Conservation (phyloP, 2,329 filamentous ascomycete genomes). For the Colletotrichum sp. region DNA sequence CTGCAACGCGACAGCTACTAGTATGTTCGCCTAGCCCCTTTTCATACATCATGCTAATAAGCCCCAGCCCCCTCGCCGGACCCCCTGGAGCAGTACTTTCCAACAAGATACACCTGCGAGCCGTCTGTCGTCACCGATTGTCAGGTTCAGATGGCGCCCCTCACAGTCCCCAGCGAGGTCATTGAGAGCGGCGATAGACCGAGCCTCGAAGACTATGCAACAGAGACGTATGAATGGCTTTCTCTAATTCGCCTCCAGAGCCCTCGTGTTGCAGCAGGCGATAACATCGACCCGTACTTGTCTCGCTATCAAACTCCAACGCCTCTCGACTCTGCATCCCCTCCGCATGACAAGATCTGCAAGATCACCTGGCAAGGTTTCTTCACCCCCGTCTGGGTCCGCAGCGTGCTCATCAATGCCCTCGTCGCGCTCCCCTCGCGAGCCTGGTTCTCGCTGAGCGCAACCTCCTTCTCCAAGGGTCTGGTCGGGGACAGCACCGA, state of each 20-base stretch:
- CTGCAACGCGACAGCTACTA: constrained; percentile 60
- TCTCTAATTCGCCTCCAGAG: constrained; percentile 70
- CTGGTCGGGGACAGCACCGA: constrained; percentile 51
- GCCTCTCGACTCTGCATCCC: constrained; percentile 23
- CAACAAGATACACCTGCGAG: constrained; percentile 44
- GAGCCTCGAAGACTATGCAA: constrained; percentile 66
- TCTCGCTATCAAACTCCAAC: constrained; percentile 69
- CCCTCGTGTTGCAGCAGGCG: constrained; percentile 61
- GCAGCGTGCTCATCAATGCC: constrained; percentile 50
- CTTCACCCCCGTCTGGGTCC: constrained; percentile 58
- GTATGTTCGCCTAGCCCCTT: constrained; percentile 33
- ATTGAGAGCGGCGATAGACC: constrained; percentile 43
- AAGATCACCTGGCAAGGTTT: constrained; percentile 67
- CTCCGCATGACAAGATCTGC: constrained; percentile 41
- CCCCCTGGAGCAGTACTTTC: constrained; percentile 51
- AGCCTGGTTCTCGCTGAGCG: constrained; percentile 61
- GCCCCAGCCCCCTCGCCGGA: constrained; percentile 52
- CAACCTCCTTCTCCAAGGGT: constrained; percentile 55
- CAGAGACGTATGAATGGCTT: constrained; percentile 76
- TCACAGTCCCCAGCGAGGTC: constrained; percentile 28
- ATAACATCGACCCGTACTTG: constrained; percentile 71
- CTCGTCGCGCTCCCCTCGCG: constrained; percentile 47
- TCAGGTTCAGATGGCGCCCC: constrained; percentile 33
- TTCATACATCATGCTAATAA: constrained; percentile 25
- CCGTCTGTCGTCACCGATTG: constrained; percentile 33